Percentiles rank a stretch among this genome's conserved stretches.
phyloP scores from a whole-genome alignment of 306 rosid genomes.

The Glycine latifolia region DNA sequence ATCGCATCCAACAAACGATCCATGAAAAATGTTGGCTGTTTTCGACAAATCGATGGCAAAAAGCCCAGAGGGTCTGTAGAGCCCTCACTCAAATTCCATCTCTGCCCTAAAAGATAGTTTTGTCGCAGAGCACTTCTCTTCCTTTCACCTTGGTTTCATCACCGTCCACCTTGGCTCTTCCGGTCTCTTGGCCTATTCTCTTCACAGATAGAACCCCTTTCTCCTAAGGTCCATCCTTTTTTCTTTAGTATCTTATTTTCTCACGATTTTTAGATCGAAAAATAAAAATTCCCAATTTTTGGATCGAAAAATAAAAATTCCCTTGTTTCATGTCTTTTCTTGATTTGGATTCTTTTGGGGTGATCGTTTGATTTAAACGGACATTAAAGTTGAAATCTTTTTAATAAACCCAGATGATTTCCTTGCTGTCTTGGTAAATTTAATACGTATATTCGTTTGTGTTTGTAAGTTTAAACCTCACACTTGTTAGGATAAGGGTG shows the following conservation, averaged over 20 bases:
- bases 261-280: no score
- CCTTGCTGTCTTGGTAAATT: not conserved
- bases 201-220: constrained; percentile 71
- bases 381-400: constrained; percentile 3
- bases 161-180: constrained; percentile 74
- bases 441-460: no score
- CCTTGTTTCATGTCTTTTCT: no score
- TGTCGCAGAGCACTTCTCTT: constrained; percentile 66
- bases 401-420: not conserved
- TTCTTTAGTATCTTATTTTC: not conserved
- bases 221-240: constrained; percentile 72
- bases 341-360: not conserved
- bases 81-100: constrained; percentile 64
- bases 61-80: constrained; percentile 80
- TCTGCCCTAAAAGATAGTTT: constrained; percentile 80
- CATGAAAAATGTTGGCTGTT: constrained; percentile 79
- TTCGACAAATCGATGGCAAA: constrained; percentile 87
- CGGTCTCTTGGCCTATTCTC: constrained; percentile 69
- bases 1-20: constrained; percentile 16
- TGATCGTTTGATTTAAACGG: not conserved
- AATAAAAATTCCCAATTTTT: no score
- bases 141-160: constrained; percentile 72
- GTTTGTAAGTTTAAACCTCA: not conserved
- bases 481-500: not conserved
- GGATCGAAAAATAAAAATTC: no score